A percentile compares a stretch with the other conserved stretches of the same genome.
Conservation (phyloP, 2,329 filamentous ascomycete genomes). For the Talaromyces albobiverticillius region DNA sequence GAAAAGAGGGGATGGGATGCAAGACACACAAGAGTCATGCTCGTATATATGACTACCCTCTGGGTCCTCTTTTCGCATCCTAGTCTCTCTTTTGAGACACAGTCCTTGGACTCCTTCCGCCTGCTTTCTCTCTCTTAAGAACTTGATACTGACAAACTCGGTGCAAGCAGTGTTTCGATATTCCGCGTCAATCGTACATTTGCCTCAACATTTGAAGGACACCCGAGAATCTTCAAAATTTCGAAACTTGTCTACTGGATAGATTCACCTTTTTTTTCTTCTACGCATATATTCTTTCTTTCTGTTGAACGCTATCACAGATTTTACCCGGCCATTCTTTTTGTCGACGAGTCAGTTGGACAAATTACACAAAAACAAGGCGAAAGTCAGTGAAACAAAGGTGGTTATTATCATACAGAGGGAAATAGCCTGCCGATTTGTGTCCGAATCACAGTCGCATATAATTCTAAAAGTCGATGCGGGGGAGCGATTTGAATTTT, state of each 20-base stretch:
- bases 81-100: background rate
- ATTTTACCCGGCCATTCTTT: background rate
- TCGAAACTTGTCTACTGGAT: constrained; percentile 14
- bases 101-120: background rate
- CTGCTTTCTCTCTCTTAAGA: background rate
- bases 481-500: constrained; percentile 5
- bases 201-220: constrained; percentile 4
- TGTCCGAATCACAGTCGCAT: background rate
- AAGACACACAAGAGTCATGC: constrained; percentile 6
- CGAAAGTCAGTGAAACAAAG: background rate
- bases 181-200: constrained; percentile 9
- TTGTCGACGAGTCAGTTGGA: background rate
- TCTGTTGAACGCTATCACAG: constrained; percentile 2
- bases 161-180: constrained; percentile 8
- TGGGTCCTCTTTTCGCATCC: background rate
- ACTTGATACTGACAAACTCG: constrained; percentile 8
- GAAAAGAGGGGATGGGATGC: background rate
- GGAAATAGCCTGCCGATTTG: background rate
- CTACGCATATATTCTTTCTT: constrained; percentile 12
- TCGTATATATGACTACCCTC: background rate
- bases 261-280: constrained; percentile 9
- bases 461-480: background rate
- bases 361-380: background rate
- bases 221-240: background rate
- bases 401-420: background rate